Conservation (phyloP, 768 basidiomycete genomes). For the Pholiota conissans region DNA sequence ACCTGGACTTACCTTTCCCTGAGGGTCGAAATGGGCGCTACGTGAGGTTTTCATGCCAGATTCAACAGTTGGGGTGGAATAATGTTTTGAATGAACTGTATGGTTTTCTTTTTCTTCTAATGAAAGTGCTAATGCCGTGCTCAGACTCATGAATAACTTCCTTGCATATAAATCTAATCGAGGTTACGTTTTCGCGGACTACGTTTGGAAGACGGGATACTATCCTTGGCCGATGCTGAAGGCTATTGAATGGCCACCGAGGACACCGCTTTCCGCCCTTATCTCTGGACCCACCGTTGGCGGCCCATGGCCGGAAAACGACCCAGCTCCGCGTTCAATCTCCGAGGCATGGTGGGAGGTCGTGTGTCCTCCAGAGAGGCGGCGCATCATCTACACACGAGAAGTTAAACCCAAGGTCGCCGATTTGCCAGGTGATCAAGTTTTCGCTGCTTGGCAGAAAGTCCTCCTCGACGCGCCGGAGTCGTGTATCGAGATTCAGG, state of each 20-base stretch:
- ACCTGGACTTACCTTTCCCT: conserved; percentile 44
- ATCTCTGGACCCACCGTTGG: conserved; percentile 45
- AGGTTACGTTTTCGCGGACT: conserved; percentile 50
- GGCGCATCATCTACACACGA: neutral
- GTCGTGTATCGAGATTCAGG: neutral
- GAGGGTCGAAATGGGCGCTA: conserved; percentile 49
- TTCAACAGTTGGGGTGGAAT: conserved; percentile 47
- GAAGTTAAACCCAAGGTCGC: neutral
- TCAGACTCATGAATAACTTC: conserved; percentile 48
- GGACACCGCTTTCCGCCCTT: conserved; percentile 39
- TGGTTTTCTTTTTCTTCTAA: conserved; percentile 15
- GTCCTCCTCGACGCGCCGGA: neutral
- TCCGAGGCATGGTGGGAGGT: neutral
- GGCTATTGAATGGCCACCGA: conserved; percentile 24
- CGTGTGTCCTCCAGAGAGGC: neutral
- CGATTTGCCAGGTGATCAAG: neutral
- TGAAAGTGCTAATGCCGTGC: neutral
- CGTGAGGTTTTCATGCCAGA: conserved; percentile 45
- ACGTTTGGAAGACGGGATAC: conserved; percentile 39
- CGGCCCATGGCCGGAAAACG: conserved; percentile 31
- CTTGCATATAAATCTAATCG: conserved; percentile 50
- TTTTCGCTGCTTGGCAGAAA: neutral
- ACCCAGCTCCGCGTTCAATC: neutral
- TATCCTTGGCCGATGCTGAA: conserved; percentile 40
- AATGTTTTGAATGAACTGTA: conserved; percentile 52